phyloP scores from a whole-genome alignment of 192 early-diverging fungal genomes.

The Entophlyctis luteolus region DNA sequence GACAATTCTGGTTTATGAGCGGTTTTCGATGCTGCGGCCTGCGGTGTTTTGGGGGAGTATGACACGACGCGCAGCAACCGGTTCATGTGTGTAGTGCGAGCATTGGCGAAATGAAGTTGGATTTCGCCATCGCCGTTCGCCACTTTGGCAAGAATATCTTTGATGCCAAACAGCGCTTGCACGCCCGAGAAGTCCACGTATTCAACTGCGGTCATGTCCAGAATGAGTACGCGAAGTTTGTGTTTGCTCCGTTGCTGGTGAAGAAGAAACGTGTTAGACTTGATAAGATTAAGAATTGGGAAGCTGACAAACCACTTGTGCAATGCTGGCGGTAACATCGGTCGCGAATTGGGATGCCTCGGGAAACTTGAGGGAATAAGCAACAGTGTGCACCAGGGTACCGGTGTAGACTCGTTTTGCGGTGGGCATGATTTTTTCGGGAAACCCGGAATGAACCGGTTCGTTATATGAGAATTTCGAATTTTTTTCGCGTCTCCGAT shows the following conservation, averaged over 20 bases:
- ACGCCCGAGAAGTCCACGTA: background rate
- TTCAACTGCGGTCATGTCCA: background rate
- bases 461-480: too few relatives aligned
- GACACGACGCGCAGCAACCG: background rate
- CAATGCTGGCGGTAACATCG: background rate
- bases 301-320: background rate
- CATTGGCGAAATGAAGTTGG: background rate
- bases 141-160: background rate
- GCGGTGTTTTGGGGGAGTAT: background rate
- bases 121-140: background rate
- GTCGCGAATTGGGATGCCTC: too few relatives aligned
- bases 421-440: too few relatives aligned
- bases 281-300: background rate
- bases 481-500: too few relatives aligned
- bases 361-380: too few relatives aligned
- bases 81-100: background rate
- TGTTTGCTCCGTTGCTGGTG: background rate
- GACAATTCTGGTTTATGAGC: too few relatives aligned
- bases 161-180: background rate
- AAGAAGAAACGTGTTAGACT: background rate
- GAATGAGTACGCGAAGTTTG: too few relatives aligned
- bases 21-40: background rate
- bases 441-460: too few relatives aligned
- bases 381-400: too few relatives aligned
- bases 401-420: too few relatives aligned